Conservation (phyloP, 305 asterid genomes). For the Fraxinus velutina region DNA sequence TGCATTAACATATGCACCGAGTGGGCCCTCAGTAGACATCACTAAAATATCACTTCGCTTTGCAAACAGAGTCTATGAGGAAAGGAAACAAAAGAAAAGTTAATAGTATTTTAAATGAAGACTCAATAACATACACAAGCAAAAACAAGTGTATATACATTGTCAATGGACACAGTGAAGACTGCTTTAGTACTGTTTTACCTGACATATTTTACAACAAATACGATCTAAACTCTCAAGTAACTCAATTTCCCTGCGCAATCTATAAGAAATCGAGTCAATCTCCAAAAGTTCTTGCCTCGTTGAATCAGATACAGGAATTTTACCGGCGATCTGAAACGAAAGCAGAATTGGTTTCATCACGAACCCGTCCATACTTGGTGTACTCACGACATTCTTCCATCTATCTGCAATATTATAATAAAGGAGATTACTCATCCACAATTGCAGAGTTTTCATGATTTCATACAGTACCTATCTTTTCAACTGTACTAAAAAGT, state of each 20-base stretch:
- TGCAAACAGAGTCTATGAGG: conserved; percentile 59
- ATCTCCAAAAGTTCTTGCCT: conserved; percentile 97
- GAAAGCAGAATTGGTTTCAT: conserved; percentile 92
- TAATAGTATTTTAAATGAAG: conserved; percentile 15
- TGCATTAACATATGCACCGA: conserved; percentile 81
- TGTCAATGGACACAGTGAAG: background rate
- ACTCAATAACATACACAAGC: background rate
- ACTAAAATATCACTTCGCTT: conserved; percentile 83
- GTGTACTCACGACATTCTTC: conserved; percentile 76
- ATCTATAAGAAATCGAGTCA: conserved; percentile 81
- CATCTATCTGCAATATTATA: conserved; percentile 68
- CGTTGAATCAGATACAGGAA: conserved; percentile 76
- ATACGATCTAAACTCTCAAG: conserved; percentile 76
- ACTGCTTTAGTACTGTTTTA: conserved; percentile 24
- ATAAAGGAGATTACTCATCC: conserved; percentile 12
- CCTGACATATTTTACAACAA: conserved; percentile 79
- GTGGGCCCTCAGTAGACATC: conserved; percentile 96
- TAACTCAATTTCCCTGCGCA: conserved; percentile 83
- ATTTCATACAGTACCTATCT: background rate
- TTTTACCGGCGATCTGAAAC: conserved; percentile 85
- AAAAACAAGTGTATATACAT: background rate
- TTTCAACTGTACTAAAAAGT: background rate
- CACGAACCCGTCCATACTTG: conserved; percentile 69
- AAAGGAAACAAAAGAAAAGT: conserved; percentile 2
- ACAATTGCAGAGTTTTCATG: background rate